Evolutionary conservation across 2,329 filamentous ascomycete species (phyloP).

Genomic region (Chaetomium strumarium): DNA sequence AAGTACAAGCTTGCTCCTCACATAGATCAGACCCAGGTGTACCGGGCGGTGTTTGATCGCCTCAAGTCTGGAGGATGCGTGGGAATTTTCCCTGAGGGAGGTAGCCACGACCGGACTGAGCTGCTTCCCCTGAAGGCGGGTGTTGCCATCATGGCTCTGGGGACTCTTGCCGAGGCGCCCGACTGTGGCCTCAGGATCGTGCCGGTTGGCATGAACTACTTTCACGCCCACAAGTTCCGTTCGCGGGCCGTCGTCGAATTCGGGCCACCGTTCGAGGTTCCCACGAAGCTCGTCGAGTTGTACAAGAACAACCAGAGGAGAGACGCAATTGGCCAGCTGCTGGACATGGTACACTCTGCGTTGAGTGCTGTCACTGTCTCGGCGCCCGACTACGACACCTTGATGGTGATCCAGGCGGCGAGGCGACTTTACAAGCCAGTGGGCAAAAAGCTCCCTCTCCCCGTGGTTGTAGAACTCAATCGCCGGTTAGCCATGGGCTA

Average conservation of each 20-base stretch:
- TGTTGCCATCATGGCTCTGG: conserved; percentile 95
- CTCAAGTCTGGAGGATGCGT: conserved; percentile 80
- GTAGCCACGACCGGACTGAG: conserved; percentile 90
- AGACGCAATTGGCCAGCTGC: conserved; percentile 76
- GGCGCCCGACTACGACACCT: conserved; percentile 87
- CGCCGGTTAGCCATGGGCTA: conserved; percentile 86
- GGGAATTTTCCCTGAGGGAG: conserved; percentile 94
- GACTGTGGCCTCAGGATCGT: conserved; percentile 90
- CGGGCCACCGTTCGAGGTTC: conserved; percentile 80
- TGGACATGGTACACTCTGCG: conserved; percentile 81
- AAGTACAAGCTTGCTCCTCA: conserved; percentile 87
- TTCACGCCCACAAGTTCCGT: conserved; percentile 96
- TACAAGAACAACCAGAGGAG: conserved; percentile 79
- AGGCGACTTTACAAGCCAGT: conserved; percentile 90
- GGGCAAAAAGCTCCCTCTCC: conserved; percentile 85
- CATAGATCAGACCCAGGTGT: conserved; percentile 89
- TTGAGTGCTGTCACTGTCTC: conserved; percentile 86
- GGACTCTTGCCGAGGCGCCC: conserved; percentile 77
- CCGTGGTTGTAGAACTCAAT: conserved; percentile 91
- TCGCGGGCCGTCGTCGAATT: conserved; percentile 95
- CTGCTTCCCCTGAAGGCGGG: conserved; percentile 90
- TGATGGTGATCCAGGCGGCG: conserved; percentile 95
- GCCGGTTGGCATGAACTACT: conserved; percentile 98
- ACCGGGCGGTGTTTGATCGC: conserved; percentile 84
- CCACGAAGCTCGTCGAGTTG: conserved; percentile 72